Base-by-base conservation (phyloP, 2,329 filamentous ascomycete species). In the Claviceps cyperi region DNA sequence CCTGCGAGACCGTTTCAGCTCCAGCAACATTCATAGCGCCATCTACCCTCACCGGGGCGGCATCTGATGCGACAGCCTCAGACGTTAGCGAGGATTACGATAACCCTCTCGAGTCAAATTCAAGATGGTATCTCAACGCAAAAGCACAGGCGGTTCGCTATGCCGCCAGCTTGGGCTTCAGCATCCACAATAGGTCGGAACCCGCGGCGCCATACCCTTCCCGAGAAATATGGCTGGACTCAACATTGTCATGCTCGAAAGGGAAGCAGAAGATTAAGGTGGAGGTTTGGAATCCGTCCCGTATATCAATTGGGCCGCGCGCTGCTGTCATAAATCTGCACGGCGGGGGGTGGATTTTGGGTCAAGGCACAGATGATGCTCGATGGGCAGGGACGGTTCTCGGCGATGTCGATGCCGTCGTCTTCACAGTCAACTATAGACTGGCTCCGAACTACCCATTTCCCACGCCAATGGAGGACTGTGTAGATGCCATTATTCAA, bases 391-490 rank as follows among this genome's bases (percentile, higher is more conserved):
- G 73, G 4, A 66, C 71, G 37, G 73, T 81, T 3, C 64, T 75
- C 39, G 64, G 73, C 24, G 66, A 70, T 4, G 66, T 76, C 13
- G 71, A 77, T 48, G 78, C 75, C 28, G 68, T 84, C 21, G 73
- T 83, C 50, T 74, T 84, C 53, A 77, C 75, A 1, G 78, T 83
- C 55, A 79, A 83, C 57, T 85, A 86, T 60, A 74, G 82, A n/a
- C 71, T 84, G 2, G 80, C 81, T 0, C 82, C 82, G 0, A 75
- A 77, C 57, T 69, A 76, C 55, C 80, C 80, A 0, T 84, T 82
- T 58, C 81, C 81, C 1, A 76, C 75, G 0, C 75, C 79, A 0
- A 72, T 84, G 0, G 79, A 85, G 55, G 82, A 85, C 59, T 77
- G 77, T 43, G 76, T 78, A 28, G 80, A 83, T 53, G 77, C 80